Evolutionary conservation across 495 filamentous ascomycete genomes (phyloP).

Genomic region (Polyplosphaeria fusca): DNA sequence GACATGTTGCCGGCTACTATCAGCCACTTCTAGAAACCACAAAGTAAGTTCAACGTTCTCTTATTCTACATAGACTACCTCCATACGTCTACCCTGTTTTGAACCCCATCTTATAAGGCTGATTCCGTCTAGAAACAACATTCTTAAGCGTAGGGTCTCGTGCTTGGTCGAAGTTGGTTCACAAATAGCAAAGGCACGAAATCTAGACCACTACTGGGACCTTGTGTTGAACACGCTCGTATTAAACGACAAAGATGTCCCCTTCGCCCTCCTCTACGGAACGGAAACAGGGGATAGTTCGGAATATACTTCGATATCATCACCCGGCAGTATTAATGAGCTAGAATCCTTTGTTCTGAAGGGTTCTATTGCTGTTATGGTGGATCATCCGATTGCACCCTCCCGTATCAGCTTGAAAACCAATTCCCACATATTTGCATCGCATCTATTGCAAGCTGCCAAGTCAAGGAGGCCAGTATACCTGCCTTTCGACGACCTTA

Average conservation of each 20-base stretch:
- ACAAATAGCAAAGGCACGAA: conserved; percentile 7
- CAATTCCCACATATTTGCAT: background rate
- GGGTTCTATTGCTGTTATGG: conserved; percentile 10
- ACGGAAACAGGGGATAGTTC: background rate
- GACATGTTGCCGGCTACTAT: conserved; percentile 12
- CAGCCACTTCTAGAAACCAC: conserved; percentile 21
- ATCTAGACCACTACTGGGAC: conserved; percentile 15
- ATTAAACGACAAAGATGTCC: conserved; percentile 19
- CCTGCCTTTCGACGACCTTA: conserved; percentile 12
- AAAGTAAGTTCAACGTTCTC: conserved; percentile 3
- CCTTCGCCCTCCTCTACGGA: conserved; percentile 24
- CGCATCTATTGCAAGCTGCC: conserved; percentile 4
- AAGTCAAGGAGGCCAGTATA: conserved; percentile 10
- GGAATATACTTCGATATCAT: background rate
- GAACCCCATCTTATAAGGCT: too few species aligned
- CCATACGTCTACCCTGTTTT: too few species aligned
- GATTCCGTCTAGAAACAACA: conserved; percentile 16
- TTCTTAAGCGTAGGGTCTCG: conserved; percentile 15
- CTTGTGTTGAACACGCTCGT: conserved; percentile 6
- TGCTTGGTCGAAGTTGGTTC: conserved; percentile 11
- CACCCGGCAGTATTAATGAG: background rate
- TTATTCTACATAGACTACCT: background rate
- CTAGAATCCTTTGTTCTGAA: conserved; percentile 4
- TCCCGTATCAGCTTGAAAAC: background rate
- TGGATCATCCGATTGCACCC: conserved; percentile 9